phyloP scores from a whole-genome alignment of 2,329 filamentous ascomycete species.

The Hymenoscyphus occultus region DNA sequence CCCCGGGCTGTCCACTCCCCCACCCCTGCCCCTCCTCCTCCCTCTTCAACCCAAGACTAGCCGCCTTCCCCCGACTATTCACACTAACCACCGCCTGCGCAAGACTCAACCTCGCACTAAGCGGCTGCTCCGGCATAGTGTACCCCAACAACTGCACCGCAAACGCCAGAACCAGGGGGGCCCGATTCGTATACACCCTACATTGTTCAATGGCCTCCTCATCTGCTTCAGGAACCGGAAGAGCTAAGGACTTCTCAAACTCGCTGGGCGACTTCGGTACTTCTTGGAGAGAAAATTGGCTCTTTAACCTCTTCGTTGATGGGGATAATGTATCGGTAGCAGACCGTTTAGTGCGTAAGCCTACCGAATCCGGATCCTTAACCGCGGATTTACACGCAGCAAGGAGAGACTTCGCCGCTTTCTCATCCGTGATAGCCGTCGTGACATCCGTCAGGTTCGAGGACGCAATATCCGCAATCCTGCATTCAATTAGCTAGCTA shows the following conservation, averaged over 20 bases:
- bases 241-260: conserved; percentile 58
- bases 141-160: conserved; percentile 69
- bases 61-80: conserved; percentile 74
- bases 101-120: conserved; percentile 78
- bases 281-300: conserved; percentile 30
- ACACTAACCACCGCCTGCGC: conserved; percentile 81
- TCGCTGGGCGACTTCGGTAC: conserved; percentile 47
- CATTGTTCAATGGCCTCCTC: conserved; percentile 58
- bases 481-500: conserved; percentile 19
- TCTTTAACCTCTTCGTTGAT: conserved; percentile 29
- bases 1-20: conserved; percentile 67
- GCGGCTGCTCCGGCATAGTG: conserved; percentile 82
- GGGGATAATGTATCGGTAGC: conserved; percentile 21
- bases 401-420: conserved; percentile 34
- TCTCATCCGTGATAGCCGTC: conserved; percentile 31
- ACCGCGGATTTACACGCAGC: conserved; percentile 31
- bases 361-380: conserved; percentile 19
- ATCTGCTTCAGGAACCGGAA: conserved; percentile 53
- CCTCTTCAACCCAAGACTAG: conserved; percentile 68
- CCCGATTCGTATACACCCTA: conserved; percentile 70
- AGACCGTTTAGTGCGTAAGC: conserved; percentile 26
- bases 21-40: conserved; percentile 67
- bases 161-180: conserved; percentile 79
- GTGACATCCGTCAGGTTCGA: conserved; percentile 26
- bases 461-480: conserved; percentile 33